A percentile compares a stretch with the other conserved stretches of the same genome.
phyloP scores from a whole-genome alignment of 2,329 filamentous ascomycete species.

The Diaporthe ilicicola region DNA sequence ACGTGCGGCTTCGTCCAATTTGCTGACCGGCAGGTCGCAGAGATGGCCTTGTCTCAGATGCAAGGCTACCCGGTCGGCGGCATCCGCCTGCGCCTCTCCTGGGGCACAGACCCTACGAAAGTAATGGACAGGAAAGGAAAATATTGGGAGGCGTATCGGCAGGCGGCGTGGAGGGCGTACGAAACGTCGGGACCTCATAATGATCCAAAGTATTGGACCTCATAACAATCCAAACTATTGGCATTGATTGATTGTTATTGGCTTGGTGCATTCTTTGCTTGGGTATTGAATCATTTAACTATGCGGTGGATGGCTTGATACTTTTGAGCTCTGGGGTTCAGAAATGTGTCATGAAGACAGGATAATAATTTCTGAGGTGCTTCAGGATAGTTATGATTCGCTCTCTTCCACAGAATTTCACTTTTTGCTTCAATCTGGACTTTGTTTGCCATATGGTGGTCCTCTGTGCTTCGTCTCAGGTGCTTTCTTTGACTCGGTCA shows the following conservation, averaged over 20 bases:
- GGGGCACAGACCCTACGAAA: background rate
- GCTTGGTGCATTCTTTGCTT: too few species aligned
- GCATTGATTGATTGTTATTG: background rate
- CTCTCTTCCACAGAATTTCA: too few species aligned
- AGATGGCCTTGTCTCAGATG: conserved; percentile 8
- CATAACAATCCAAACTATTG: background rate
- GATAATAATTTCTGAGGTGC: too few species aligned
- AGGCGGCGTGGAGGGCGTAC: background rate
- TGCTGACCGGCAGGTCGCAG: background rate
- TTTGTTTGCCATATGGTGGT: too few species aligned
- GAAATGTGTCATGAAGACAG: too few species aligned
- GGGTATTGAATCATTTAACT: too few species aligned
- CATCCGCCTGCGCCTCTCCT: background rate
- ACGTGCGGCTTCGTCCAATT: background rate
- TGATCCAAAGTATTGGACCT: background rate
- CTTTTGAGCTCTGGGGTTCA: too few species aligned
- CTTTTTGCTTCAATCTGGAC: background rate
- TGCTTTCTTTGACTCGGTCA: background rate
- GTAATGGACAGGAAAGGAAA: background rate
- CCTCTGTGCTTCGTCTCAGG: background rate
- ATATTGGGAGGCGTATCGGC: background rate
- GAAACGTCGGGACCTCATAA: too few species aligned
- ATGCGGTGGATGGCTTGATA: too few species aligned
- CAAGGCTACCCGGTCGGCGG: background rate
- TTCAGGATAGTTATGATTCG: too few species aligned